phyloP scores from a whole-genome alignment of 1,284 basidiomycete genomes.

The Tremellales sp. region DNA sequence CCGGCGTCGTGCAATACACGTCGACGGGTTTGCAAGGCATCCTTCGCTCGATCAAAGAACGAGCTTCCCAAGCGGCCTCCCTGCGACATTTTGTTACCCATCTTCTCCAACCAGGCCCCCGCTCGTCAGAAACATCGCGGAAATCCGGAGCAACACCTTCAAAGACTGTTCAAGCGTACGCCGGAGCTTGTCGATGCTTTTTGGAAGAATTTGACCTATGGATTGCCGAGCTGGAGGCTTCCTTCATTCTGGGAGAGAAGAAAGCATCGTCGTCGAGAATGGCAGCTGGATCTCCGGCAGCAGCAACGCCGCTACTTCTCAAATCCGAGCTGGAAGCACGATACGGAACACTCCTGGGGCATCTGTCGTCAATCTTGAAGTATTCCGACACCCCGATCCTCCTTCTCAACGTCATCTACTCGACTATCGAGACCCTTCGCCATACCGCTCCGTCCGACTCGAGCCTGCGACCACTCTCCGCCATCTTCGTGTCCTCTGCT shows the following conservation, averaged over 20 bases:
- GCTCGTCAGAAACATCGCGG: slow-evolving; percentile 13
- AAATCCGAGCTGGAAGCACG: slow-evolving; percentile 55
- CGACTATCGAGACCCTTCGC: slow-evolving; percentile 56
- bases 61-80: slow-evolving; percentile 58
- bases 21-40: slow-evolving; percentile 61
- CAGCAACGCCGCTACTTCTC: slow-evolving; percentile 65
- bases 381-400: slow-evolving; percentile 55
- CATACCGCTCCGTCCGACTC: slow-evolving; percentile 16
- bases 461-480: slow-evolving; percentile 49
- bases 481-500: slow-evolving; percentile 60
- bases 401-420: slow-evolving; percentile 62
- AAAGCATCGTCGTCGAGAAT: not conserved
- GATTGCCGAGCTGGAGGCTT: slow-evolving; percentile 66
- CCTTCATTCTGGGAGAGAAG: slow-evolving; percentile 52
- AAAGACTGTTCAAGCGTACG: slow-evolving; percentile 72
- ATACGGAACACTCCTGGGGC: slow-evolving; percentile 54
- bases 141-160: slow-evolving; percentile 42
- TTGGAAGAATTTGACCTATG: slow-evolving; percentile 61
- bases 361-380: slow-evolving; percentile 48
- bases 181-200: slow-evolving; percentile 64
- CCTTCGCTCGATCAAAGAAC: slow-evolving; percentile 55
- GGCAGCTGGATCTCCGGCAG: slow-evolving; percentile 16
- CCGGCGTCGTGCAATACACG: slow-evolving; percentile 56
- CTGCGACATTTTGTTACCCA: slow-evolving; percentile 59
- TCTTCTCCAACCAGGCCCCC: slow-evolving; percentile 43